Evolutionary conservation across 2,329 filamentous ascomycete genomes (phyloP), one percentile per base, ranked within the genome.

Genomic region (Trichothecium sympodiale): DNA sequence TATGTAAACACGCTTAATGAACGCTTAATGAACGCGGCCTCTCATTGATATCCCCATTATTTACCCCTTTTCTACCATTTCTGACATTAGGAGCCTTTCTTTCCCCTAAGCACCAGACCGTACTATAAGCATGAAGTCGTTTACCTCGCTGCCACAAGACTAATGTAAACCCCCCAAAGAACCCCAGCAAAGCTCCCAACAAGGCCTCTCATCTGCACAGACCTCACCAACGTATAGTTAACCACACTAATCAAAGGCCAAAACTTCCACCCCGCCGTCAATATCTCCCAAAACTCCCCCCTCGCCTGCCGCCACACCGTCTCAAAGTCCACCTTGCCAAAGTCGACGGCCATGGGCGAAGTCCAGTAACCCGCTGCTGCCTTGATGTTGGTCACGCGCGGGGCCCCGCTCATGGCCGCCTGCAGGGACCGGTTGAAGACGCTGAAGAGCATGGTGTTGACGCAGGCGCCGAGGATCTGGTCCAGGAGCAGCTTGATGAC

Each of bases 131-230:
- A 6, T 25, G 20, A 6, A 25, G 31, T 12, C 17, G 31, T 27
- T 47, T 41, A 59, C 35, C 45, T 43, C 9, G 54, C 51, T 14
- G 67, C 69, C 43, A 75, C 57, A 48, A 87, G 59, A 51, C 80
- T 85, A 58, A 88, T 62, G 54, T 83, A 88, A 29, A 87, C 65
- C 0, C 79, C 78, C 83, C 83, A 89, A 12, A 64, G 69, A 17
- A 89, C 66, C 5, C 83, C 83, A 14, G 80, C 81, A 34, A 80
- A 54, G 44, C 77, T 75, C n/a, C 77, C 81, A 41, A 87, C 71
- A 25, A 88, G 59, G 34, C 82, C 79, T 27, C 83, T 67, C 35
- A 70, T 69, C 48, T 86, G 71, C 4, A 86, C 73, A n/a, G 78
- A 82, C 43, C 82, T 70, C 40, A 86, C 61, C 15, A 71, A 54